Percentiles rank a stretch among this genome's conserved stretches.
phyloP scores from a whole-genome alignment of 176 grass and related monocot genomes.

The Themeda triandra region DNA sequence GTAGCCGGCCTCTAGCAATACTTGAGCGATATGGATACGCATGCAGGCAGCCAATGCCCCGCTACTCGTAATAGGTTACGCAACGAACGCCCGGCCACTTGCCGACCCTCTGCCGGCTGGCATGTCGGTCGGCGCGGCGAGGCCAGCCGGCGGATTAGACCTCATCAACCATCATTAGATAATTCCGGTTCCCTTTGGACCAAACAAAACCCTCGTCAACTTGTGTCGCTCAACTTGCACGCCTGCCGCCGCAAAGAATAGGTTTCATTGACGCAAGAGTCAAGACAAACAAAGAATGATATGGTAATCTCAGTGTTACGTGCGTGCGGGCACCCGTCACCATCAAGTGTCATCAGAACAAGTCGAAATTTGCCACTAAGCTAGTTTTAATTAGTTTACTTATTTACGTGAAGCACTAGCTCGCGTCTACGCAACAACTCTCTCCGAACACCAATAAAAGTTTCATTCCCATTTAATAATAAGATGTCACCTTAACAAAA shows the following conservation, averaged over 20 bases:
- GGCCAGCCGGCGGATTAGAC: background rate
- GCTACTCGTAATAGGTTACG: background rate
- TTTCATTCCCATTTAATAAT: too few species aligned
- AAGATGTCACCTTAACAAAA: background rate
- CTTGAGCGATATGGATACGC: background rate
- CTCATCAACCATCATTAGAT: background rate
- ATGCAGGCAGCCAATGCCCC: background rate
- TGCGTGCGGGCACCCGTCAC: background rate
- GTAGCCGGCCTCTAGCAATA: background rate
- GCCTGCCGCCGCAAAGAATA: background rate
- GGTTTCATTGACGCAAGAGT: background rate
- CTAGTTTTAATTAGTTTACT: background rate
- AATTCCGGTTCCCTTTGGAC: background rate
- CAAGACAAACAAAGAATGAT: background rate
- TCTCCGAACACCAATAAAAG: too few species aligned
- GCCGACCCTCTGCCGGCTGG: background rate
- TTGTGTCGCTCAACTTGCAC: background rate
- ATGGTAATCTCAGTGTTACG: background rate
- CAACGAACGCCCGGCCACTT: background rate
- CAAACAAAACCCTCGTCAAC: background rate
- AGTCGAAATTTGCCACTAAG: background rate
- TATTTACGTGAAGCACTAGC: background rate
- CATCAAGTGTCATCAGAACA: background rate
- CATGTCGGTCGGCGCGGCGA: background rate
- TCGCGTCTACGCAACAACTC: background rate